Conservation (phyloP, 2,329 filamentous ascomycete species). For the Lachnellula subtilissima region DNA sequence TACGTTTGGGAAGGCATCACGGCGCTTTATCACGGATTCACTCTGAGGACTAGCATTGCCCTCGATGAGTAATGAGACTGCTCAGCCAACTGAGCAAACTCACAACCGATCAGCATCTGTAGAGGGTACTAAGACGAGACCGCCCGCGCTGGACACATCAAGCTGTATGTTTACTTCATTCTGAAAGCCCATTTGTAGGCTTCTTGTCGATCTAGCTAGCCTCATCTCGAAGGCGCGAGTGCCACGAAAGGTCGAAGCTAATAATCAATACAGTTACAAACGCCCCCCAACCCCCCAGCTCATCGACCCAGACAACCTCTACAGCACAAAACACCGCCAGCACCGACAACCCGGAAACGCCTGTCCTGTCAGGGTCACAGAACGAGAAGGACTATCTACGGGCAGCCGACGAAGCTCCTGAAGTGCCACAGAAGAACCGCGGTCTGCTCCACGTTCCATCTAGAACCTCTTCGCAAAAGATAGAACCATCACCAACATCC, state of each 20-base stretch:
- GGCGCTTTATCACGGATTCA: constrained; percentile 9
- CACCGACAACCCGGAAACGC: constrained; percentile 28
- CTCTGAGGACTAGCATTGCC: constrained; percentile 24
- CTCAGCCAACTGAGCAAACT: constrained; percentile 32
- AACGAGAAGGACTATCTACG: constrained; percentile 25
- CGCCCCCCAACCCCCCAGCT: constrained; percentile 27
- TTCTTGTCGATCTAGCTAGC: background rate
- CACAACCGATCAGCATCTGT: constrained; percentile 27
- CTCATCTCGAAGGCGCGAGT: background rate
- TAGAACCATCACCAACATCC: constrained; percentile 54
- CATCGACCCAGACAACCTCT: constrained; percentile 26
- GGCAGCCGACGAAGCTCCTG: constrained; percentile 21
- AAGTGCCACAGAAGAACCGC: constrained; percentile 39
- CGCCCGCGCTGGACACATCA: constrained; percentile 30
- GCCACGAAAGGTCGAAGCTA: constrained; percentile 13
- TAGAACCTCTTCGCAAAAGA: constrained; percentile 57
- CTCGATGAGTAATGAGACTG: constrained; percentile 36
- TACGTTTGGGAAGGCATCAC: constrained; percentile 2
- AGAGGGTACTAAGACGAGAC: constrained; percentile 29
- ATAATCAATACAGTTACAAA: constrained; percentile 23
- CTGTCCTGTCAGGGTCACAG: constrained; percentile 22
- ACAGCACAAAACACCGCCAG: constrained; percentile 28
- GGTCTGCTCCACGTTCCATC: constrained; percentile 55
- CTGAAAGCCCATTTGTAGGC: background rate
- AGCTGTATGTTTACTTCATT: constrained; percentile 23